phyloP scores from a whole-genome alignment of 805 yeast species.

The Yarrowia porcina region DNA sequence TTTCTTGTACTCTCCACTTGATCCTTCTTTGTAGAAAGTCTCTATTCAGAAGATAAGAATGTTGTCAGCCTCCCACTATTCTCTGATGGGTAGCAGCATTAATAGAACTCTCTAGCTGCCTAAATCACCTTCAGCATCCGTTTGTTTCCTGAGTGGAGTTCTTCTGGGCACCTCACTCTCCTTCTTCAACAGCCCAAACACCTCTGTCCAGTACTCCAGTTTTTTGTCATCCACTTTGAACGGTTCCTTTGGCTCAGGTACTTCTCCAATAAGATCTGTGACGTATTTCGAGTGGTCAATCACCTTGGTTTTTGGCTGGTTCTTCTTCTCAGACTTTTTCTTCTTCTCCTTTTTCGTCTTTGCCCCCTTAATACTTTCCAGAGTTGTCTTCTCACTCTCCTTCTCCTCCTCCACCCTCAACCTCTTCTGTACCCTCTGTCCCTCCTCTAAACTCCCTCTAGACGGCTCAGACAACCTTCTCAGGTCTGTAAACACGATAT shows the following conservation, averaged over 20 bases:
- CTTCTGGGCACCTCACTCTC: neutral
- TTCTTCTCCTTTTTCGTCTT: no score
- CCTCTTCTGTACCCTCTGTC: neutral
- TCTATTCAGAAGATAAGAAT: no score
- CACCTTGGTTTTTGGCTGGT: no score
- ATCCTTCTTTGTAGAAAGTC: no score
- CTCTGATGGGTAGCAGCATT: no score
- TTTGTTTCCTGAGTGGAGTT: neutral
- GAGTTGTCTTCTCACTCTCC: no score
- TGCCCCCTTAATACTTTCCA: no score
- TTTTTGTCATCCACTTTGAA: neutral
- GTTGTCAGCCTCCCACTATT: no score
- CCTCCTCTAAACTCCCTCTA: neutral
- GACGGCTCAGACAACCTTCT: neutral
- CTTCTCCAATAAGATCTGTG: neutral
- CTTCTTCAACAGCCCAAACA: neutral
- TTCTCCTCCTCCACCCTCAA: neutral
- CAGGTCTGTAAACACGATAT: neutral
- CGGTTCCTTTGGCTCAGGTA: neutral
- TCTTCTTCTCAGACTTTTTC: neutral
- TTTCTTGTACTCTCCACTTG: no score
- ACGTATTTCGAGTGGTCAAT: neutral
- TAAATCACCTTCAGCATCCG: no score
- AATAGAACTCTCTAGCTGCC: no score
- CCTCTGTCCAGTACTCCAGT: neutral